A percentile compares a stretch with the other conserved stretches of the same genome.
These are phyloP conservation scores for Geosiphon pyriformis DNA, from an alignment of 192 early-diverging fungal species.

Conservation along the genomic window DNA sequence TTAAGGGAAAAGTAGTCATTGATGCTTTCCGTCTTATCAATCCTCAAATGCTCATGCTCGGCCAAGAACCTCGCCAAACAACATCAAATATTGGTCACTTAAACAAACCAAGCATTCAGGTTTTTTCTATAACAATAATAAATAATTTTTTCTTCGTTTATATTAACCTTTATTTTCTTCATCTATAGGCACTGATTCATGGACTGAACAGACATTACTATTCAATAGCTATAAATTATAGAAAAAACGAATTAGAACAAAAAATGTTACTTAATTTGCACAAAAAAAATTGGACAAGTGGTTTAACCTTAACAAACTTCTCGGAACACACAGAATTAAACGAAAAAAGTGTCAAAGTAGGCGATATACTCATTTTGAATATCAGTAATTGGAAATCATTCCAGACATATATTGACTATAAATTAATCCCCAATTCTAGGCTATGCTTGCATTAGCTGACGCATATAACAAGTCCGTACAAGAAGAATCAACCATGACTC, in stretches of 20 bases:
- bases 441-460: constrained; percentile 86
- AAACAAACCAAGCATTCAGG: constrained; percentile 95
- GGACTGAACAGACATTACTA: constrained; percentile 99
- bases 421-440: too few relatives aligned
- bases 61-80: constrained; percentile 93
- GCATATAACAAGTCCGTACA: constrained; percentile 97
- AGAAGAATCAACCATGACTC: constrained; percentile 90
- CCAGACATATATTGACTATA: too few relatives aligned
- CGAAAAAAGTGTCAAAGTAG: constrained; percentile 79
- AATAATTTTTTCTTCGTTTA: neutral
- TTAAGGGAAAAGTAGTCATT: constrained; percentile 99
- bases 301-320: constrained; percentile 81
- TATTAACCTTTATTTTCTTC: neutral
- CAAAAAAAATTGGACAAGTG: constrained; percentile 98
- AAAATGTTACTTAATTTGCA: constrained; percentile 99
- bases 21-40: constrained; percentile 98
- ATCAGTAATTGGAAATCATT: too few relatives aligned
- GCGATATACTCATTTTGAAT: neutral
- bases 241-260: constrained; percentile 99
- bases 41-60: constrained; percentile 74
- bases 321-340: constrained; percentile 76
- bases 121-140: too few relatives aligned
- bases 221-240: constrained; percentile 98
- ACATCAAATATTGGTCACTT: constrained; percentile 98
- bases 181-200: constrained; percentile 78